Evolutionary conservation across 2,329 filamentous ascomycete genomes (phyloP).

Genomic region (Chaetomiaceae sp.): DNA sequence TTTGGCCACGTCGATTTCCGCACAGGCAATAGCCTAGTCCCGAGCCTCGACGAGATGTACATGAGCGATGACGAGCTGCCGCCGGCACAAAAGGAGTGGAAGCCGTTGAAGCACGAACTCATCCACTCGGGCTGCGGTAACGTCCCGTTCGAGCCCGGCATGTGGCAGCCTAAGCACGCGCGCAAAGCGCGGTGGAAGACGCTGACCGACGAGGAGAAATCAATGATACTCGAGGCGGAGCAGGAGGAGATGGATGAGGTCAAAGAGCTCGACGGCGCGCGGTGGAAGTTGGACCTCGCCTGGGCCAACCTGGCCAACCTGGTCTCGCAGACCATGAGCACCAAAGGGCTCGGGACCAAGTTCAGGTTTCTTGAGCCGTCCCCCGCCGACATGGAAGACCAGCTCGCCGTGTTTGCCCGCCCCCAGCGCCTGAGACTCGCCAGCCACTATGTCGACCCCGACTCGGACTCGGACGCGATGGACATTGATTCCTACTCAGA

Average conservation of each 20-base stretch:
- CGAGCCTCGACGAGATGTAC: conserved; percentile 48
- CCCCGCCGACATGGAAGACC: background rate
- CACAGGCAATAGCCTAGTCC: conserved; percentile 48
- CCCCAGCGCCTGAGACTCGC: background rate
- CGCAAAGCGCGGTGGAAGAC: conserved; percentile 42
- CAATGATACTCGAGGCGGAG: conserved; percentile 35
- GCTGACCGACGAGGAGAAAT: conserved; percentile 36
- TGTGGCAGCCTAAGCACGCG: conserved; percentile 44
- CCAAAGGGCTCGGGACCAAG: background rate
- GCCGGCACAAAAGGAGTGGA: conserved; percentile 10
- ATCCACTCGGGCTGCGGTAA: conserved; percentile 31
- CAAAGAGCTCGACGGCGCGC: background rate
- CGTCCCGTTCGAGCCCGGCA: conserved; percentile 30
- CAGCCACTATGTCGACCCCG: background rate
- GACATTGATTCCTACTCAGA: conserved; percentile 10
- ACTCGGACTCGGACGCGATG: conserved; percentile 2
- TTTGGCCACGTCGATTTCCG: conserved; percentile 58
- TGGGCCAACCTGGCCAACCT: background rate
- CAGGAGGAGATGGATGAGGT: conserved; percentile 24
- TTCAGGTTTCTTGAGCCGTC: background rate
- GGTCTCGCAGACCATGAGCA: background rate
- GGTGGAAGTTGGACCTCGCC: background rate
- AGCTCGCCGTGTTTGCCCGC: conserved; percentile 2
- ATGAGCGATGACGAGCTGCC: conserved; percentile 44
- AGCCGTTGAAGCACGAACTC: conserved; percentile 17